Conservation (phyloP, 2,329 filamentous ascomycete species). For the Lasiodiplodia hormozganensis region DNA sequence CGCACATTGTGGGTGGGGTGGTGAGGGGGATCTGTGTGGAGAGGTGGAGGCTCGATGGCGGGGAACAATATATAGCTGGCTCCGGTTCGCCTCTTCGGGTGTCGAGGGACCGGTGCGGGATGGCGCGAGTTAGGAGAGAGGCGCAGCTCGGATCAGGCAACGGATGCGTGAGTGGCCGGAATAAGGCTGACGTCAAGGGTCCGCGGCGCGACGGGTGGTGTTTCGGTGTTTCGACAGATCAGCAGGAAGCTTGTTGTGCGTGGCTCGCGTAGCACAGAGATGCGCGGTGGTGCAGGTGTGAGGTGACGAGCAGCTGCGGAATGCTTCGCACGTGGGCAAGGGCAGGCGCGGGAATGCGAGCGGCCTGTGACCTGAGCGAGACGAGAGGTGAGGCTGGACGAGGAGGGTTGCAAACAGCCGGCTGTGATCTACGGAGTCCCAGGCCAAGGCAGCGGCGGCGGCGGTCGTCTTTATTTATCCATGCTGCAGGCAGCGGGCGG, state of each 20-base stretch:
- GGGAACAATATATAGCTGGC: constrained; percentile 3
- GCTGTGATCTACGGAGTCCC: constrained; percentile 12
- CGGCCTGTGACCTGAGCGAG: neutral
- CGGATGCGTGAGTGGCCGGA: neutral
- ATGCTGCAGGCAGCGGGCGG: constrained; percentile 23
- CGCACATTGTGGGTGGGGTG: constrained; percentile 50
- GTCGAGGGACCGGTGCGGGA: neutral
- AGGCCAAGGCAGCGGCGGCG: neutral
- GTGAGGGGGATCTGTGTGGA: neutral
- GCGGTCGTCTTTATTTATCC: constrained; percentile 27
- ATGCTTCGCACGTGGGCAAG: constrained; percentile 19
- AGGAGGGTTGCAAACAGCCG: neutral
- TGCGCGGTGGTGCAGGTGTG: constrained; percentile 10
- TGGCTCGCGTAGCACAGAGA: constrained; percentile 24
- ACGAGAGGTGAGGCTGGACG: neutral
- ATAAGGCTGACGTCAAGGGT: constrained; percentile 29
- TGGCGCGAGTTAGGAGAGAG: constrained; percentile 8
- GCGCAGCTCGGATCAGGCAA: constrained; percentile 17
- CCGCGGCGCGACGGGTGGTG: constrained; percentile 18
- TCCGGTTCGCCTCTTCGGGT: neutral
- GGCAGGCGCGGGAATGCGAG: neutral
- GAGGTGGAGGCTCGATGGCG: neutral
- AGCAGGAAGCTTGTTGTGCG: constrained; percentile 19
- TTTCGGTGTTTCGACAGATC: constrained; percentile 29
- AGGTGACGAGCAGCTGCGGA: constrained; percentile 11